A percentile compares a stretch with the other conserved stretches of the same genome.
Evolutionary conservation across 1,284 basidiomycete species (phyloP).

Genomic region (Coniferiporia sulphurascens): DNA sequence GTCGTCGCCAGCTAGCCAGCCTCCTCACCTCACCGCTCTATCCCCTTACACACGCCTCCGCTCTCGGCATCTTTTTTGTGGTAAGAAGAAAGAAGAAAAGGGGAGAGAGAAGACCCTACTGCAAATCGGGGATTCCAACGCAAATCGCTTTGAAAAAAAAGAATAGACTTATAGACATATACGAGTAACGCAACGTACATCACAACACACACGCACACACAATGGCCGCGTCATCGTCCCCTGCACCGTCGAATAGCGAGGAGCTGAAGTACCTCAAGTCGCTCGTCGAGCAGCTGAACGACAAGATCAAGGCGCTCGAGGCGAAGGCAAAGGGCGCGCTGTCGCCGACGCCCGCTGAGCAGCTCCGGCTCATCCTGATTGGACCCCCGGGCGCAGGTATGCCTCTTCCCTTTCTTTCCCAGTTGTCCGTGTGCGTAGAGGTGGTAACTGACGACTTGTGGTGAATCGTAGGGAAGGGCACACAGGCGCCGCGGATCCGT

Average conservation of each 20-base stretch:
- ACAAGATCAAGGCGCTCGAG: conserved; percentile 75
- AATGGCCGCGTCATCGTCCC: conserved; percentile 31
- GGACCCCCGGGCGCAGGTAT: conserved; percentile 95
- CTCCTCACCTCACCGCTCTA: no score
- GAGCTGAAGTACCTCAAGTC: conserved; percentile 89
- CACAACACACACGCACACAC: no score
- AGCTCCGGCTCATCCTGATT: conserved; percentile 86
- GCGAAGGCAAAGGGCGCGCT: conserved; percentile 47
- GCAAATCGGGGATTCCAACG: no score
- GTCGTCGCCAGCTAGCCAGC: no score
- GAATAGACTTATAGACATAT: no score
- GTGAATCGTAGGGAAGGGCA: conserved; percentile 79
- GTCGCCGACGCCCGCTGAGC: conserved; percentile 62
- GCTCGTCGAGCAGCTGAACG: conserved; percentile 77
- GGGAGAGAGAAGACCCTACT: no score
- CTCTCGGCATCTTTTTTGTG: no score
- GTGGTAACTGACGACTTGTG: neutral
- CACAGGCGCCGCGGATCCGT: conserved; percentile 92
- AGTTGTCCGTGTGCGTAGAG: neutral
- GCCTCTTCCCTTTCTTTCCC: conserved; percentile 26
- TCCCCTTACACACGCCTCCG: no score
- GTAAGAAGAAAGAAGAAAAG: no score
- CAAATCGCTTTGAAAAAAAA: no score
- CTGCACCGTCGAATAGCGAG: conserved; percentile 28
- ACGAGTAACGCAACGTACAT: no score